Base-by-base conservation (phyloP, 2,329 filamentous ascomycete genomes). In the Decorospora gaudefroyi region DNA sequence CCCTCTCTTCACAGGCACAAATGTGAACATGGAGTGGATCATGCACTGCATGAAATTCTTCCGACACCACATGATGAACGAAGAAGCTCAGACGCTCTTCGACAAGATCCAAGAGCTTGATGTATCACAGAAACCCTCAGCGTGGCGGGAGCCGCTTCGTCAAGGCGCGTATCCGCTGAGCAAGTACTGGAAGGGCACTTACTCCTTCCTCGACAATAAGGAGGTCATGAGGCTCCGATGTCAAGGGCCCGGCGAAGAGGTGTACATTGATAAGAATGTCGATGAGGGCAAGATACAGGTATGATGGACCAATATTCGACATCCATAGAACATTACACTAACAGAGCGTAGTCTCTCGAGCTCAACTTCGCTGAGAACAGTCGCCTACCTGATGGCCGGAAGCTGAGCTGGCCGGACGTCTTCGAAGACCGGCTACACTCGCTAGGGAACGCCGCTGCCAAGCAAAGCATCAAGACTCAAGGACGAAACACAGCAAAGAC, bases 21-120 rank as follows among this genome's bases (percentile, higher is more conserved):
- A 68, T 1, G 53, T 80, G 36, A 75, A 80, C 49, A 63, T 76
- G 38, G 59, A 69, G 2, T 78, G 73, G 72, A 37, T 75, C 2
- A 57, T 79, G 4, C 73, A 79, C 49, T 65, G 73, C 26, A 57
- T 77, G 29, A 78, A 79, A 48, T 81, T 80, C 68, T 81, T 80
- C 67, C 74, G 74, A 31, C 72, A 74, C 34, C 76, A 81, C 49
- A 71, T 80, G 58, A 71, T 70, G 27, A 56, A 56, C 6, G 32
- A 62, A 6, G 64, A 64, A 3, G 69, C 73, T n/a, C 55, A 59
- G 15, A 67, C 72, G 0, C 59, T 78, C 3, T 65, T 58, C 32
- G 40, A 61, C 6, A 59, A 62, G 2, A 74, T 74, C 49, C 39
- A 52, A 4, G 58, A 64, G 3, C 65, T 79, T 6, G 53, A 65